phyloP scores from a whole-genome alignment of 1,284 basidiomycete species.

The Sphaerobolus stellatus region DNA sequence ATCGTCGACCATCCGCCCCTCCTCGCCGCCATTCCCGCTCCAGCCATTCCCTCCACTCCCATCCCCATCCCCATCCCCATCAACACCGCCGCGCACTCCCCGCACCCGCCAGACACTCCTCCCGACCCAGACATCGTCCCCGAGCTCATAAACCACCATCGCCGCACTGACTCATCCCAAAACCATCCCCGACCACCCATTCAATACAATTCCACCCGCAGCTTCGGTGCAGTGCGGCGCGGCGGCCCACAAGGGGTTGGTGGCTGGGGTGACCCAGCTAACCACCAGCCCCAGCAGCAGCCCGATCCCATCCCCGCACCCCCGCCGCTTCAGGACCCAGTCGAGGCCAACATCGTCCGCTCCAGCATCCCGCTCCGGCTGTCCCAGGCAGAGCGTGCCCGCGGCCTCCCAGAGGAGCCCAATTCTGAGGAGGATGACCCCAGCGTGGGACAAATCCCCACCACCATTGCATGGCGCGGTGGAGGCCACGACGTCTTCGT shows the following conservation, averaged over 20 bases:
- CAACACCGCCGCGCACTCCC: background rate
- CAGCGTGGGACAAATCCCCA: slow-evolving; percentile 44
- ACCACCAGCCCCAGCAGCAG: slow-evolving; percentile 11
- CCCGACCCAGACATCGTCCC: background rate
- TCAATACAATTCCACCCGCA: slow-evolving; percentile 38
- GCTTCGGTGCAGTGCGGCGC: slow-evolving; percentile 32
- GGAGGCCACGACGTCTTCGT: slow-evolving; percentile 60
- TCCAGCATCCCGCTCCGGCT: slow-evolving; percentile 64
- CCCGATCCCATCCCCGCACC: slow-evolving; percentile 20
- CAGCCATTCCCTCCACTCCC: slow-evolving; percentile 2
- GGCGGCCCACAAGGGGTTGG: slow-evolving; percentile 15
- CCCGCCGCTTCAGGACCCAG: slow-evolving; percentile 28
- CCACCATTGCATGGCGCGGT: slow-evolving; percentile 63
- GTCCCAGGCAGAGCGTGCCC: slow-evolving; percentile 30
- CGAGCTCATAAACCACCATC: slow-evolving; percentile 9
- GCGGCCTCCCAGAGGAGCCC: slow-evolving; percentile 20
- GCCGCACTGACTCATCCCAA: background rate
- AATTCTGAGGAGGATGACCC: slow-evolving; percentile 24
- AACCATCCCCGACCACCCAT: slow-evolving; percentile 14
- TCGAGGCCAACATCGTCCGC: slow-evolving; percentile 56
- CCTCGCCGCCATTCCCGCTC: background rate
- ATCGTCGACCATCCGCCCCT: slow-evolving; percentile 13
- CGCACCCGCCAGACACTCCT: background rate
- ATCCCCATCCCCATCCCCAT: slow-evolving; percentile 8
- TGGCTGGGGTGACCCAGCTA: background rate